A percentile compares a stretch with the other conserved stretches of the same genome.
Conservation (phyloP, 345 rosid genomes). For the Arabidopsis thaliana region DNA sequence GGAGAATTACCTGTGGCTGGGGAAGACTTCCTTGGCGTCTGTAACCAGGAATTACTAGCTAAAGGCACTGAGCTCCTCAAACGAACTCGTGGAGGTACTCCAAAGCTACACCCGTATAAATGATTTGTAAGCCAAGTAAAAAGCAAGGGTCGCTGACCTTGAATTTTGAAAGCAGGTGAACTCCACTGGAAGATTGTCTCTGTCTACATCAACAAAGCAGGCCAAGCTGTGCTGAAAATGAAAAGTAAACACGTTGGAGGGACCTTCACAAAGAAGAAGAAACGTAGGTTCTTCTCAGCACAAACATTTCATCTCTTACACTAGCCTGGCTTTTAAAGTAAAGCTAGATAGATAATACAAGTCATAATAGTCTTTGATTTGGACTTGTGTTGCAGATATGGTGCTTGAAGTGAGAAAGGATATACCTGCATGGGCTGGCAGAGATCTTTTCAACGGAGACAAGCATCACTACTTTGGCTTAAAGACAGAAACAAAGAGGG, state of each 20-base stretch:
- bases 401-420: constrained; percentile 75
- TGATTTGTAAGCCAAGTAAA: neutral
- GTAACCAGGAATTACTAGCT: constrained; percentile 76
- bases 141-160: constrained; percentile 8
- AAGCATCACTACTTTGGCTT: constrained; percentile 79
- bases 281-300: constrained; percentile 34
- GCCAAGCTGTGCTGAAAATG: constrained; percentile 88
- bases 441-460: constrained; percentile 75
- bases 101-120: neutral
- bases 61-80: constrained; percentile 88
- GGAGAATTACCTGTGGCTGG: constrained; percentile 63
- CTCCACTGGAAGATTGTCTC: constrained; percentile 94
- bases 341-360: neutral
- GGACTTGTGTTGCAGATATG: constrained; percentile 54
- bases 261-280: constrained; percentile 86
- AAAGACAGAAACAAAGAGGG: constrained; percentile 67
- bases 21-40: constrained; percentile 61
- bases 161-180: constrained; percentile 63
- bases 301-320: neutral
- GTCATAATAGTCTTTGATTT: neutral
- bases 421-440: constrained; percentile 90
- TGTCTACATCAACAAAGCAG: constrained; percentile 69
- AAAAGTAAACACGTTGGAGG: constrained; percentile 87
- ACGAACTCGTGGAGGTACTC: constrained; percentile 83
- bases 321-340: neutral